These are phyloP conservation scores for Coniophora puteana DNA, from an alignment of 1,284 basidiomycete genomes.

Conservation along the genomic window DNA sequence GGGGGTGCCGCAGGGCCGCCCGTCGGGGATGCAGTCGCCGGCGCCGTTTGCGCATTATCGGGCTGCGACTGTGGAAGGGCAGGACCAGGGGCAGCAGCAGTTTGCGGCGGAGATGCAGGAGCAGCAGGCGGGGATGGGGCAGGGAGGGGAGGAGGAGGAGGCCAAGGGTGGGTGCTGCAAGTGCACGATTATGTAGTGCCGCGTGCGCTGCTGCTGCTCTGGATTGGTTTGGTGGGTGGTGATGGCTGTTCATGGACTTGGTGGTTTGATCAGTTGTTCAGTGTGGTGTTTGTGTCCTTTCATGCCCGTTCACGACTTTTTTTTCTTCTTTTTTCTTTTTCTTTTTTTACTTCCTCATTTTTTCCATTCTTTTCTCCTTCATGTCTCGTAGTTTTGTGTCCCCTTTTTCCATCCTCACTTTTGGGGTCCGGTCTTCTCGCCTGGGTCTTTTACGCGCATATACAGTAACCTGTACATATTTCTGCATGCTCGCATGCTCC, in stretches of 20 bases:
- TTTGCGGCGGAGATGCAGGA: too few species aligned
- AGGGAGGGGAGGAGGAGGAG: constrained; percentile 39
- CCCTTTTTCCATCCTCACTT: constrained; percentile 6
- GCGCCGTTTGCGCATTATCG: constrained; percentile 54
- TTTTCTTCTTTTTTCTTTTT: constrained; percentile 21
- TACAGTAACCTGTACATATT: too few species aligned
- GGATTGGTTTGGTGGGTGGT: constrained; percentile 7
- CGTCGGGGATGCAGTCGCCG: constrained; percentile 37
- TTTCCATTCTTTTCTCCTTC: constrained; percentile 9
- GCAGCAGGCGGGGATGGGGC: constrained; percentile 8
- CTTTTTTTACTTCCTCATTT: constrained; percentile 13
- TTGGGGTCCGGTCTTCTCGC: too few species aligned
- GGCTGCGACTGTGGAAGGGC: constrained; percentile 15
- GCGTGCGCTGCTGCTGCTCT: too few species aligned
- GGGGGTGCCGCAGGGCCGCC: too few species aligned
- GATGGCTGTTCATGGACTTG: constrained; percentile 15
- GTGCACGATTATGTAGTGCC: constrained; percentile 64
- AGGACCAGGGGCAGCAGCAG: constrained; percentile 12
- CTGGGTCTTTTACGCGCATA: too few species aligned
- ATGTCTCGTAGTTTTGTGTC: constrained; percentile 3
- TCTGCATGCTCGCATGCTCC: too few species aligned
- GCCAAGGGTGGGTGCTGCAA: constrained; percentile 51
- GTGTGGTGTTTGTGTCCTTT: constrained; percentile 6
- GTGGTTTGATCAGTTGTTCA: constrained; percentile 12
- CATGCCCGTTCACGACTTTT: constrained; percentile 6